Percentiles rank a stretch among this genome's conserved stretches.
Conservation (phyloP, 202 grass and related monocot genomes). For the Musa balbisiana region DNA sequence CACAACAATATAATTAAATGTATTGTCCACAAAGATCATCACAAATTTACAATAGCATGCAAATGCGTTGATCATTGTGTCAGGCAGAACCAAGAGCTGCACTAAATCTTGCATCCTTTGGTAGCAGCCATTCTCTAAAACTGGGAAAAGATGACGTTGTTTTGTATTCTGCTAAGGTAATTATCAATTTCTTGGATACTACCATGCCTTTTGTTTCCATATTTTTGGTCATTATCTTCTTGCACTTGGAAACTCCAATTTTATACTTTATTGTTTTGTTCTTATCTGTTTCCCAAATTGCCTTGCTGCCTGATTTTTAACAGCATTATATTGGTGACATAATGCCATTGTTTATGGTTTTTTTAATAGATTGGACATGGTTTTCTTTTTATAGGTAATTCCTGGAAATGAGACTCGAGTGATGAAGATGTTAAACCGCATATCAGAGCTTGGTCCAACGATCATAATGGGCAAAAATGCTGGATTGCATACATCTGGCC, state of each 20-base stretch:
- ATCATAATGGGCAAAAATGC: slow-evolving; percentile 96
- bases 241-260: neutral
- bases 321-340: neutral
- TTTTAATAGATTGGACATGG: neutral
- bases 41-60: slow-evolving; percentile 22
- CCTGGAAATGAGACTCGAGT: slow-evolving; percentile 95
- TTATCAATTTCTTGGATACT: neutral
- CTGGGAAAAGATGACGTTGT: slow-evolving; percentile 79
- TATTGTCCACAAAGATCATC: neutral
- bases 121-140: slow-evolving; percentile 85
- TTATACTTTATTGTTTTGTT: too few relatives aligned
- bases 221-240: neutral
- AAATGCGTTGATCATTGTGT: slow-evolving; percentile 34
- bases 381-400: slow-evolving; percentile 51
- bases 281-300: neutral
- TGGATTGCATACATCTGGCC: slow-evolving; percentile 84
- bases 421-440: slow-evolving; percentile 98
- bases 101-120: slow-evolving; percentile 96
- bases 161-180: slow-evolving; percentile 96
- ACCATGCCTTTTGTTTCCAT: neutral
- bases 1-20: neutral
- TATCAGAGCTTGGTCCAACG: slow-evolving; percentile 78
- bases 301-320: neutral
- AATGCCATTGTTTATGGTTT: neutral
- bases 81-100: slow-evolving; percentile 95